Evolutionary conservation across 1,284 basidiomycete genomes (phyloP).

Genomic region (Gomphus sp.): DNA sequence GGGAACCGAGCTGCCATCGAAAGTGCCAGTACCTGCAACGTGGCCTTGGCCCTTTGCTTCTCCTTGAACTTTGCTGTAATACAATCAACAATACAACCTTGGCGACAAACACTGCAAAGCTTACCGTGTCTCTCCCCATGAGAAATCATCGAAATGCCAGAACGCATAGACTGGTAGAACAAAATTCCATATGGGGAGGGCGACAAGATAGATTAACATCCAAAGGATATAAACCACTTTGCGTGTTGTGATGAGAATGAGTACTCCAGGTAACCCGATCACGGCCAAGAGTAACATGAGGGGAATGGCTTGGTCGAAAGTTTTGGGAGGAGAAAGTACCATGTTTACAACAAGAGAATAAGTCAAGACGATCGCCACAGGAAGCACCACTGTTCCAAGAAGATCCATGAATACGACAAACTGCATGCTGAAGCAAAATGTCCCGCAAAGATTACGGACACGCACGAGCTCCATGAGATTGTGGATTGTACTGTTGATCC

Average conservation of each 20-base stretch:
- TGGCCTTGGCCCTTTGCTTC: constrained; percentile 75
- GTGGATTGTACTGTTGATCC: constrained; percentile 99
- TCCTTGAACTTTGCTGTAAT: constrained; percentile 82
- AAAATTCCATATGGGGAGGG: constrained; percentile 94
- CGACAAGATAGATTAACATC: constrained; percentile 93
- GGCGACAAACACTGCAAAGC: constrained; percentile 18
- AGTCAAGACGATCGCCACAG: constrained; percentile 89
- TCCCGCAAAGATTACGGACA: constrained; percentile 92
- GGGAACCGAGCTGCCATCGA: constrained; percentile 62
- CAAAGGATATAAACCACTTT: constrained; percentile 95
- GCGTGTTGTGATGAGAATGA: constrained; percentile 90
- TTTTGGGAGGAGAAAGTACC: constrained; percentile 71
- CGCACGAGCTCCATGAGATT: constrained; percentile 98
- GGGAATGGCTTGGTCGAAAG: constrained; percentile 92
- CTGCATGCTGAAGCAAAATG: constrained; percentile 96
- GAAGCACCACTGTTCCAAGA: constrained; percentile 90
- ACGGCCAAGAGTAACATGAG: constrained; percentile 85
- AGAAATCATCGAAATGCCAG: constrained; percentile 99
- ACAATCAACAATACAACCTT: constrained; percentile 10
- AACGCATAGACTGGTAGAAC: constrained; percentile 91
- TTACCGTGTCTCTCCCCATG: constrained; percentile 95
- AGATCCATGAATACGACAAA: constrained; percentile 99
- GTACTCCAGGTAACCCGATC: constrained; percentile 85
- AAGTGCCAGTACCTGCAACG: constrained; percentile 52
- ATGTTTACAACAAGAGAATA: constrained; percentile 83